A percentile compares a stretch with the other conserved stretches of the same genome.
phyloP scores from a whole-genome alignment of 2,329 filamentous ascomycete genomes.

The Calonectria pseudoturangicola region DNA sequence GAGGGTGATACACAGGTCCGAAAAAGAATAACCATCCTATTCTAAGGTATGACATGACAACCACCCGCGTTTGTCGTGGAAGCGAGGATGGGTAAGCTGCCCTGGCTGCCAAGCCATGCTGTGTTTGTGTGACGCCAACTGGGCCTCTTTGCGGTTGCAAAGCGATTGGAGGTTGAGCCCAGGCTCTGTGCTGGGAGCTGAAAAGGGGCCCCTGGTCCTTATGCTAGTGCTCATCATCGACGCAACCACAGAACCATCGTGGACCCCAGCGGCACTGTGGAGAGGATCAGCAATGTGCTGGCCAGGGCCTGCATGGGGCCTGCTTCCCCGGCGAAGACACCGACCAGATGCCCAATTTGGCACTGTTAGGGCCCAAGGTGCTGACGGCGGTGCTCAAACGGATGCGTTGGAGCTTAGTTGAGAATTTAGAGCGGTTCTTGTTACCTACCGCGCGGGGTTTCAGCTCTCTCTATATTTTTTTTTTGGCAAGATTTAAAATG shows the following conservation, averaged over 20 bases:
- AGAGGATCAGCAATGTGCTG: constrained; percentile 20
- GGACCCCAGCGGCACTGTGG: not conserved
- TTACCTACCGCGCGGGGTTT: not conserved
- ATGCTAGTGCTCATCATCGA: constrained; percentile 18
- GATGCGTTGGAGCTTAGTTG: constrained; percentile 13
- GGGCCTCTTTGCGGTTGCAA: not conserved
- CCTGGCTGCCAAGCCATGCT: constrained; percentile 1
- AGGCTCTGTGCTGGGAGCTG: constrained; percentile 7
- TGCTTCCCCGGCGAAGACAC: not conserved
- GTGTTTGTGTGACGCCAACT: constrained; percentile 1
- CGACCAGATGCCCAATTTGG: constrained; percentile 1
- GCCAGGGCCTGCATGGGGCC: constrained; percentile 10
- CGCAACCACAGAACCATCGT: not conserved
- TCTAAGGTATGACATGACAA: not conserved
- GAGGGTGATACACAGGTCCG: not conserved
- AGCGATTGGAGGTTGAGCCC: constrained; percentile 3
- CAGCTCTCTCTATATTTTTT: not conserved
- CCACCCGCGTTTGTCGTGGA: not conserved
- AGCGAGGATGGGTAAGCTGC: constrained; percentile 11
- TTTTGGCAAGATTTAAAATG: constrained; percentile 16
- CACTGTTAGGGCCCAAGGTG: not conserved
- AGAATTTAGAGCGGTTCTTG: constrained; percentile 26
- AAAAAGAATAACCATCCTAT: not conserved
- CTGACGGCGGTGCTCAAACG: constrained; percentile 14
- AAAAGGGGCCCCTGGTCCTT: not conserved